A percentile compares a stretch with the other conserved stretches of the same genome.
These are phyloP conservation scores for Nicotiana knightiana DNA, from an alignment of 257 asterid species.

Conservation along the genomic window DNA sequence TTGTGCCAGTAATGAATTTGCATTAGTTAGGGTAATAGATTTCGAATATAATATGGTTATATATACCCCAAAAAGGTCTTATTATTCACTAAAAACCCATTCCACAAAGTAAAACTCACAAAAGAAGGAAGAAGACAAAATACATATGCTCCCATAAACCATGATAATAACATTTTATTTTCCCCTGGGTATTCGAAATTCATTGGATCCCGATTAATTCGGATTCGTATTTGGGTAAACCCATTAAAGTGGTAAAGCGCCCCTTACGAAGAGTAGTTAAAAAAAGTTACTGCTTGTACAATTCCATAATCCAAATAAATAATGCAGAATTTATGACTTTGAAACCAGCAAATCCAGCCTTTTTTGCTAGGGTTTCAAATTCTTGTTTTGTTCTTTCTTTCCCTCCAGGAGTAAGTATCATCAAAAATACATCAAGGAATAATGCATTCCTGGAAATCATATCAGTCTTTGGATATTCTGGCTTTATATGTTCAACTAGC, in stretches of 20 bases:
- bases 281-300: slow-evolving; percentile 9
- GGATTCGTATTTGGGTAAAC: no score
- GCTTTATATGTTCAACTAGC: slow-evolving; percentile 12
- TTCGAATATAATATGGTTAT: no score
- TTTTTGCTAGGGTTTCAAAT: slow-evolving; percentile 14
- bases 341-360: slow-evolving; percentile 14
- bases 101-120: no score
- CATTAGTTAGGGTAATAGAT: no score
- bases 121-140: no score
- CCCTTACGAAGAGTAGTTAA: background rate
- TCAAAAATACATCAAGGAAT: slow-evolving; percentile 11
- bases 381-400: slow-evolving; percentile 19
- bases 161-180: no score
- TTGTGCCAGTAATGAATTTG: no score
- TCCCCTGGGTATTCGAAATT: no score
- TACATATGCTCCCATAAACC: no score
- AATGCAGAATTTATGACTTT: slow-evolving; percentile 3
- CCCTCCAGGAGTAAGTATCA: slow-evolving; percentile 20
- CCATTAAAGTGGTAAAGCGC: background rate
- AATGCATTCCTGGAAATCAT: slow-evolving; percentile 9
- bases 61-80: no score
- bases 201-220: no score
- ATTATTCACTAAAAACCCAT: no score
- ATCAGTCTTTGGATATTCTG: slow-evolving; percentile 7
- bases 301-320: slow-evolving; percentile 20